Evolutionary conservation across 192 early-diverging fungal species (phyloP).

Genomic region (Backusella morwellensis): DNA sequence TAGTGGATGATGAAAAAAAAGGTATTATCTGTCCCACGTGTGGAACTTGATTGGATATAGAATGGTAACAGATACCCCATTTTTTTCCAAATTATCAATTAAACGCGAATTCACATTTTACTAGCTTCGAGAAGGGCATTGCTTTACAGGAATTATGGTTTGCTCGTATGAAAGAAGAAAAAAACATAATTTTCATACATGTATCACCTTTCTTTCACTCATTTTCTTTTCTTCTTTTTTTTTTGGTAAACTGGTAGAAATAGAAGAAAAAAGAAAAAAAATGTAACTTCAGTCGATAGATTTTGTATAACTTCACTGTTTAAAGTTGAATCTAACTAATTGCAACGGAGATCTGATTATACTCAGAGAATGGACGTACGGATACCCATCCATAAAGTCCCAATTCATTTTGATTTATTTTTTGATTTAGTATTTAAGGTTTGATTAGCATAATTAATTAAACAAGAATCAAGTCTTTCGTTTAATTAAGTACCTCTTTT

Average conservation of each 20-base stretch:
- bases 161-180: background rate
- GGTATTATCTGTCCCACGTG: background rate
- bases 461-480: background rate
- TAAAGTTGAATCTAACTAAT: background rate
- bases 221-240: background rate
- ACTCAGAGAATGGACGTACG: background rate
- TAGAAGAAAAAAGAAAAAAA: background rate
- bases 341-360: background rate
- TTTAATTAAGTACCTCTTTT: background rate
- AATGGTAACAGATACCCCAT: background rate
- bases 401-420: background rate
- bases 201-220: too few species aligned
- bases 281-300: background rate
- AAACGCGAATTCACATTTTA: background rate
- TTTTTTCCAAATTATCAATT: background rate
- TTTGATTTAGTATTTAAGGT: background rate
- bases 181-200: background rate
- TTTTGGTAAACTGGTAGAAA: background rate
- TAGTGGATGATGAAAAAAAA: background rate
- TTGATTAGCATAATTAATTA: background rate
- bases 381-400: background rate
- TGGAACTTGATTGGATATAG: background rate
- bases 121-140: background rate
- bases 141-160: background rate
- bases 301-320: background rate